Evolutionary conservation across 139 green algal genomes (phyloP).

Genomic region (Micromonas pusilla): DNA sequence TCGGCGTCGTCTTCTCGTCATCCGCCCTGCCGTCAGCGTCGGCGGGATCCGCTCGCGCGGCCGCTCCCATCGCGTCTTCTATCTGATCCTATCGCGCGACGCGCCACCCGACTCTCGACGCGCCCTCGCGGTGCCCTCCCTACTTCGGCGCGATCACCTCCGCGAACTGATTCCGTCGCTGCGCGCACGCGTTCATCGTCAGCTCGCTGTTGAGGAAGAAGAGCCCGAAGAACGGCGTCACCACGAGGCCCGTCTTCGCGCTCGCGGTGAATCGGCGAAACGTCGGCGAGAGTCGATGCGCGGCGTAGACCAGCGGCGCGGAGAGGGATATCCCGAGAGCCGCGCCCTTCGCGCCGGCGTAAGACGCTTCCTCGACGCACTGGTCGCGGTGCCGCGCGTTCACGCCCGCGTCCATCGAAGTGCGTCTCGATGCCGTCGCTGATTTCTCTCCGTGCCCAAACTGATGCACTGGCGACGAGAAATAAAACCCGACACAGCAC

Average conservation of each 20-base stretch:
- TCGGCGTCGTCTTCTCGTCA: too few species aligned
- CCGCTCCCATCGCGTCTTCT: too few species aligned
- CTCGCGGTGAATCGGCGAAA: background rate
- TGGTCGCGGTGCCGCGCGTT: background rate
- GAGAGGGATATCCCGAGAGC: background rate
- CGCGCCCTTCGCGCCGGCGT: background rate
- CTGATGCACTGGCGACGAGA: too few species aligned
- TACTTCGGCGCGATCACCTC: background rate
- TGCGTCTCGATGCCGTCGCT: too few species aligned
- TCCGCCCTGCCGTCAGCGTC: too few species aligned
- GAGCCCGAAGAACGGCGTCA: constrained; percentile 7
- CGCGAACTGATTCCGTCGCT: background rate
- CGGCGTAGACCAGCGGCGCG: constrained; percentile 2
- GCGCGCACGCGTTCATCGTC: constrained; percentile 3
- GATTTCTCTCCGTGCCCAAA: too few species aligned
- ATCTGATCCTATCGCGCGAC: too few species aligned
- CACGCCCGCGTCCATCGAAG: too few species aligned
- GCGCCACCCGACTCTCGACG: too few species aligned
- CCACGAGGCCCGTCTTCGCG: background rate
- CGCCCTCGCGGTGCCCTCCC: too few species aligned
- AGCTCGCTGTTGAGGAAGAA: constrained; percentile 21
- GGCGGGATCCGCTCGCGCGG: too few species aligned
- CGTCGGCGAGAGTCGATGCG: background rate
- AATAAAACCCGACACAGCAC: too few species aligned
- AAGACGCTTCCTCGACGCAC: background rate